Conservation (phyloP, 306 rosid genomes). For the Leucaena leucocephala region DNA sequence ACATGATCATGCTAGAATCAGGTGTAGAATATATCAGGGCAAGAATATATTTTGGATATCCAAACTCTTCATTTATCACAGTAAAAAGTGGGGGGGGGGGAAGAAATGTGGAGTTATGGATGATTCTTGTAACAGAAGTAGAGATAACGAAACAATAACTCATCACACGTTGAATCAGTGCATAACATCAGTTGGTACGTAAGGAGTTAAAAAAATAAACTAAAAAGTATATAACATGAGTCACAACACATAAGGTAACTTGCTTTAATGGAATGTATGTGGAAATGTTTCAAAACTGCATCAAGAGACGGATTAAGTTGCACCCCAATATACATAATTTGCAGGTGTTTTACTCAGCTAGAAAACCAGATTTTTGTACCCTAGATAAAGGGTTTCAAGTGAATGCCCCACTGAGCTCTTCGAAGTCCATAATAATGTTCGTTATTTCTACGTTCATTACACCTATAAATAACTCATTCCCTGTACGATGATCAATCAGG, state of each 20-base stretch:
- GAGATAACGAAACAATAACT: slow-evolving; percentile 19
- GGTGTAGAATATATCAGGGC: no score
- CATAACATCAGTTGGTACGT: not conserved
- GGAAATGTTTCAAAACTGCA: slow-evolving; percentile 27
- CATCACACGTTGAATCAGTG: slow-evolving; percentile 25
- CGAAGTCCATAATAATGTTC: slow-evolving; percentile 40
- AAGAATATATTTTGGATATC: no score
- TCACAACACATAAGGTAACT: slow-evolving; percentile 28
- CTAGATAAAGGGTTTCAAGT: slow-evolving; percentile 26
- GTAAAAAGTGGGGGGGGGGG: not conserved
- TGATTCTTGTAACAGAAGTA: slow-evolving; percentile 27
- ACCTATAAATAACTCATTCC: no score
- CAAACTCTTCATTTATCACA: slow-evolving; percentile 25
- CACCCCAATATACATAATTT: slow-evolving; percentile 48
- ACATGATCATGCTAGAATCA: no score
- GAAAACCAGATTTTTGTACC: slow-evolving; percentile 37
- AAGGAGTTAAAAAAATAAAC: no score
- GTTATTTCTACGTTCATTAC: slow-evolving; percentile 36
- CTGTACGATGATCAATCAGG: no score
- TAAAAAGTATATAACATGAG: slow-evolving; percentile 3
- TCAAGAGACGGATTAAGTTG: slow-evolving; percentile 29
- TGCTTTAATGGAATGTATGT: slow-evolving; percentile 38
- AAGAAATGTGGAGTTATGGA: not conserved
- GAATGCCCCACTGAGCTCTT: slow-evolving; percentile 45
- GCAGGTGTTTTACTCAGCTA: slow-evolving; percentile 34